phyloP scores from a whole-genome alignment of 108 stramenopile genomes.

The Nannochloropsis gaditana region DNA sequence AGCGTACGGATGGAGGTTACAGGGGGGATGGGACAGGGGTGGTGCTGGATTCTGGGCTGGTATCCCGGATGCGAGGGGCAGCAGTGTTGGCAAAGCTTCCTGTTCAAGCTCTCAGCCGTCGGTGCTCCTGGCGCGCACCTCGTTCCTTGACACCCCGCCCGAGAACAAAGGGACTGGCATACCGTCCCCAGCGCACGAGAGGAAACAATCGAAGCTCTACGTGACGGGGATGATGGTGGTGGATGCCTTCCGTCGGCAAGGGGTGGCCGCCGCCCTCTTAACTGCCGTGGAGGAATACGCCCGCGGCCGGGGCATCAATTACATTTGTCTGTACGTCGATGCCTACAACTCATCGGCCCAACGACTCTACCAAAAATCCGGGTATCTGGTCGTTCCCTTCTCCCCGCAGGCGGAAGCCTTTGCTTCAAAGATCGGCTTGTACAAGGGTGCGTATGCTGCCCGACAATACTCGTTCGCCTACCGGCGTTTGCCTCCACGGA shows the following conservation, averaged over 20 bases:
- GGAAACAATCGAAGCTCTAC: background rate
- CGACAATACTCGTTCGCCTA: background rate
- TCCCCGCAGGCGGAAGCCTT: background rate
- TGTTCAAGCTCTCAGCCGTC: background rate
- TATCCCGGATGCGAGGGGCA: background rate
- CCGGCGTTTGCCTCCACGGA: background rate
- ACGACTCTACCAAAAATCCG: background rate
- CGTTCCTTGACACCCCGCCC: background rate
- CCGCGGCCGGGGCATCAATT: background rate
- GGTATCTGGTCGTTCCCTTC: background rate
- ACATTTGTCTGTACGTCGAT: constrained; percentile 17
- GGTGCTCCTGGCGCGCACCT: background rate
- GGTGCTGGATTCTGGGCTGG: background rate
- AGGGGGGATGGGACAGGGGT: too few relatives aligned
- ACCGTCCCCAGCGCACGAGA: background rate
- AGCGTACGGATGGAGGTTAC: too few relatives aligned
- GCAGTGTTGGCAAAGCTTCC: background rate
- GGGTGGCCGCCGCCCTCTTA: background rate
- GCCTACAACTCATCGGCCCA: background rate
- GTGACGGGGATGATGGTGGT: background rate
- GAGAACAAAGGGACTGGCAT: too few relatives aligned
- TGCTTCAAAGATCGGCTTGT: background rate
- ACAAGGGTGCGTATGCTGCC: background rate
- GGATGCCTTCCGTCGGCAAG: background rate
- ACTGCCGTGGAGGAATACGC: background rate